Evolutionary conservation across 2,329 filamentous ascomycete species (phyloP), one percentile per base, ranked within the genome.

Genomic region (Pleurostoma richardsiae): DNA sequence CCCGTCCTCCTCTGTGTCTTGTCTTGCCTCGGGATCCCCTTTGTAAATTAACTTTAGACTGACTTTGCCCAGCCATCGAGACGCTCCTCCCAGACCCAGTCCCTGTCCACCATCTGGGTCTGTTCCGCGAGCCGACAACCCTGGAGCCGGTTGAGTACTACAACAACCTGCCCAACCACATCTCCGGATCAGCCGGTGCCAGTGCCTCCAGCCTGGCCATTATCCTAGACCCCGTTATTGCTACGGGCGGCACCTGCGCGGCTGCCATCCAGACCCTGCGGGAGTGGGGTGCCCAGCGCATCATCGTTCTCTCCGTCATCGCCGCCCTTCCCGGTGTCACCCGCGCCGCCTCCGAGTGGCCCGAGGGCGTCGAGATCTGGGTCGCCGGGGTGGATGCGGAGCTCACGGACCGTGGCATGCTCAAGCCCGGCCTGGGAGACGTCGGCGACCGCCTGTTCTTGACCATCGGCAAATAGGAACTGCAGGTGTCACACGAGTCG

Each of bases 131-230:
- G 65, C 89, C 87, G 50, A 82, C 82, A 47, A 92, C 88, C 40
- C 83, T 96, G 47, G 83, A 90, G 59, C 90, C 91, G 3, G 91
- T 96, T 49, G 91, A 96, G 70, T 96, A 96, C 79, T 96, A 96
- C 79, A 96, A 96, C 76, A 96, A 96, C 68, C 83, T 96, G 26
- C 90, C 90, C 33, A 85, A 88, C 68, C 86, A 89, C 69, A 63
- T 74, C 38, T 7, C 60, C 40, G 55, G 63, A 38, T 62, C 67
- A 31, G 61, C 69, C 4, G 65, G 72, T 1, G 59, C 69, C 40
- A 50, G 55, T 36, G 57, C 63, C 40, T 70, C 70, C 40, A 73
- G 65, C 49, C 74, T 96, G 10, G 90, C 90, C 49, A 87, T 96
- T 61, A 73, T 96, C 46, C 80, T 96, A 42, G 92, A 97, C 62